A percentile compares a stretch with the other conserved stretches of the same genome.
phyloP scores from a whole-genome alignment of 2,329 filamentous ascomycete genomes.

The Cryphonectria japonica region DNA sequence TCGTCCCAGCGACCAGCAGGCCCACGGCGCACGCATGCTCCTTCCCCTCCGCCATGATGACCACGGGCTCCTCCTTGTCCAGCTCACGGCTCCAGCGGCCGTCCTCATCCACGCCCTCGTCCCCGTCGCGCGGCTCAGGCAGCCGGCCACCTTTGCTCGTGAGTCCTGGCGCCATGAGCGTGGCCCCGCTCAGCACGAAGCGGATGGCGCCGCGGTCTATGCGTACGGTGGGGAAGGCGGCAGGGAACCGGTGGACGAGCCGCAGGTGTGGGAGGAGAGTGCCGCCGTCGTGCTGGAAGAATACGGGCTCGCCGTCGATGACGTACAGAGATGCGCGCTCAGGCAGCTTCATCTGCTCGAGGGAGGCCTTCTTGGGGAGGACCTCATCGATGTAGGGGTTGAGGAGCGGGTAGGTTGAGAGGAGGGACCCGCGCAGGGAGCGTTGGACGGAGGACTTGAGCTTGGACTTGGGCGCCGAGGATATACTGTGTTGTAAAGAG shows the following conservation, averaged over 20 bases:
- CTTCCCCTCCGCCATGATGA: slow-evolving; percentile 92
- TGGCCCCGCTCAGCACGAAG: slow-evolving; percentile 91
- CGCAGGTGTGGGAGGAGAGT: slow-evolving; percentile 82
- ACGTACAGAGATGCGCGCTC: slow-evolving; percentile 90
- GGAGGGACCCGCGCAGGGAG: slow-evolving; percentile 77
- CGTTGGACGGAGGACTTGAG: slow-evolving; percentile 97
- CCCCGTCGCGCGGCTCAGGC: slow-evolving; percentile 56
- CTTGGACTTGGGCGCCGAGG: slow-evolving; percentile 83
- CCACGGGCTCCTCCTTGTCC: slow-evolving; percentile 80
- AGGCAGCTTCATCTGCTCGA: slow-evolving; percentile 90
- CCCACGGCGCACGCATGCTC: slow-evolving; percentile 88
- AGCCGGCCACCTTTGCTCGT: slow-evolving; percentile 82
- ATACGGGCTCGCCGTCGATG: slow-evolving; percentile 76
- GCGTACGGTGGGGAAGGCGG: slow-evolving; percentile 79
- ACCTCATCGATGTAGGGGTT: slow-evolving; percentile 90
- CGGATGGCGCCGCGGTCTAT: slow-evolving; percentile 96
- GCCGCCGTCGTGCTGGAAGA: slow-evolving; percentile 81
- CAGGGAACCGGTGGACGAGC: slow-evolving; percentile 87
- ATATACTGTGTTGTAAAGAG: slow-evolving; percentile 58
- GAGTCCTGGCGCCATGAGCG: slow-evolving; percentile 93
- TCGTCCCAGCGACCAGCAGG: slow-evolving; percentile 78
- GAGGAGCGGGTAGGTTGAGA: slow-evolving; percentile 84
- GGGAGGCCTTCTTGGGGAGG: slow-evolving; percentile 89
- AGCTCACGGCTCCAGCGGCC: slow-evolving; percentile 69
- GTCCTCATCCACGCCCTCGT: slow-evolving; percentile 53